These are phyloP conservation scores for Amanita muscaria DNA, from an alignment of 768 basidiomycete species.

Conservation along the genomic window DNA sequence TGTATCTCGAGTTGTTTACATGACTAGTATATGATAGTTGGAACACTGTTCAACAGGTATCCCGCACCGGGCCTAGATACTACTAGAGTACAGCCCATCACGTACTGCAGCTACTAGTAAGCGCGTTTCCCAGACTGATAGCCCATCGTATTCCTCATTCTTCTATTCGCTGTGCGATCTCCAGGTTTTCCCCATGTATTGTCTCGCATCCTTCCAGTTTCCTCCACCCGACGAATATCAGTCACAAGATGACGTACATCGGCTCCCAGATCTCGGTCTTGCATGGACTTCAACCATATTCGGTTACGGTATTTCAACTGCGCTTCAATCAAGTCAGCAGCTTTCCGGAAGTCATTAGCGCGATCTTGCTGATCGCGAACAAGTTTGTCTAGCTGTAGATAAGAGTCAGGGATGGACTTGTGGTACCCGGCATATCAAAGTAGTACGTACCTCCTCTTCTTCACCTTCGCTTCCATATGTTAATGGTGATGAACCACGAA, in stretches of 20 bases:
- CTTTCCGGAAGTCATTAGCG: not conserved
- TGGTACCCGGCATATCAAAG: not conserved
- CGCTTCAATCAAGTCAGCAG: slow-evolving; percentile 1
- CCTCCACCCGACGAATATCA: slow-evolving; percentile 14
- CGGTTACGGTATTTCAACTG: slow-evolving; percentile 3
- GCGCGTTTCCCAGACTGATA: not conserved
- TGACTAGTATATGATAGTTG: too few species aligned
- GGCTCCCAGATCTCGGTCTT: slow-evolving; percentile 8
- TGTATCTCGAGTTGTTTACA: too few species aligned
- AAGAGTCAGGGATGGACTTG: not conserved
- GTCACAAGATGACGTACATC: slow-evolving; percentile 12
- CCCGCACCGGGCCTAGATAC: too few species aligned
- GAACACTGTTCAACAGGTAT: too few species aligned
- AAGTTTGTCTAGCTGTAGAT: not conserved
- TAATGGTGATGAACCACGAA: slow-evolving; percentile 5
- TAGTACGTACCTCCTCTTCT: slow-evolving; percentile 1
- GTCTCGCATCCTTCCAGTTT: slow-evolving; percentile 10
- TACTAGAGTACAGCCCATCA: too few species aligned
- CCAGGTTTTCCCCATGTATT: slow-evolving; percentile 14
- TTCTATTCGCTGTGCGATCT: too few species aligned
- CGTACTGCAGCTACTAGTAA: too few species aligned
- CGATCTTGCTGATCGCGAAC: not conserved
- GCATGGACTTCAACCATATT: slow-evolving; percentile 12
- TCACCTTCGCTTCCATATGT: not conserved
- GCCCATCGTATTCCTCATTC: not conserved